Conservation (phyloP, 192 early-diverging fungal genomes). For the Backusella mclennaniae region DNA sequence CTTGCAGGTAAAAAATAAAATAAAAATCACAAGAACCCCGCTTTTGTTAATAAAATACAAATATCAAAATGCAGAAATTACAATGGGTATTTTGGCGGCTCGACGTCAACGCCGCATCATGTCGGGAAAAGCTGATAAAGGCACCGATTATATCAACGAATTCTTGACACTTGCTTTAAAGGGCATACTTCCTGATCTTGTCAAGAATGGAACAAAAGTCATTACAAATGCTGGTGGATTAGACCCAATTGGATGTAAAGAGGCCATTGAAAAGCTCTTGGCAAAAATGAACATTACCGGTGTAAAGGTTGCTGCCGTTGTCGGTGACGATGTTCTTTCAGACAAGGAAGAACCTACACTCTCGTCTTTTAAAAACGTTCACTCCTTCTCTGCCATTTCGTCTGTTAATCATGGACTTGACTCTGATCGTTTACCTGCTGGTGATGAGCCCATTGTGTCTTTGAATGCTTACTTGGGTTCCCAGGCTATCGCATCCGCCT, state of each 20-base stretch:
- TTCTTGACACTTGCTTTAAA: conserved; percentile 58
- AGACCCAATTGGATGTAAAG: conserved; percentile 59
- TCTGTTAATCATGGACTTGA: conserved; percentile 24
- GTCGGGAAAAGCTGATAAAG: conserved; percentile 1
- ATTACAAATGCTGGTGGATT: conserved; percentile 69
- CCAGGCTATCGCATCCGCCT: conserved; percentile 50
- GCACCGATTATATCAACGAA: conserved; percentile 36
- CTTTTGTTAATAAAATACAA: background rate
- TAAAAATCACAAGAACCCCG: background rate
- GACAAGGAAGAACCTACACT: conserved; percentile 21
- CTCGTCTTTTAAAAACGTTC: conserved; percentile 9
- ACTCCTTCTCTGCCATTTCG: conserved; percentile 25
- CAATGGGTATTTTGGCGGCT: conserved; percentile 65
- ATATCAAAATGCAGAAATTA: conserved; percentile 50
- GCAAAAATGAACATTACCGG: conserved; percentile 40
- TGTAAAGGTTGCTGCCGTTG: conserved; percentile 60
- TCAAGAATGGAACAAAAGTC: conserved; percentile 55
- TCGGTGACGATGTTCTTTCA: conserved; percentile 57
- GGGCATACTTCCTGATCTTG: conserved; percentile 42
- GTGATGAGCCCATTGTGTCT: conserved; percentile 52
- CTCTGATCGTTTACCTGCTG: conserved; percentile 47
- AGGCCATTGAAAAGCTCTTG: conserved; percentile 52
- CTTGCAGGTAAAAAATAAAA: conserved; percentile 47
- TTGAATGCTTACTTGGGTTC: conserved; percentile 67
- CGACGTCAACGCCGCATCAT: conserved; percentile 36